These are phyloP conservation scores for Claviceps africana DNA, from an alignment of 2,329 filamentous ascomycete species.

Conservation along the genomic window DNA sequence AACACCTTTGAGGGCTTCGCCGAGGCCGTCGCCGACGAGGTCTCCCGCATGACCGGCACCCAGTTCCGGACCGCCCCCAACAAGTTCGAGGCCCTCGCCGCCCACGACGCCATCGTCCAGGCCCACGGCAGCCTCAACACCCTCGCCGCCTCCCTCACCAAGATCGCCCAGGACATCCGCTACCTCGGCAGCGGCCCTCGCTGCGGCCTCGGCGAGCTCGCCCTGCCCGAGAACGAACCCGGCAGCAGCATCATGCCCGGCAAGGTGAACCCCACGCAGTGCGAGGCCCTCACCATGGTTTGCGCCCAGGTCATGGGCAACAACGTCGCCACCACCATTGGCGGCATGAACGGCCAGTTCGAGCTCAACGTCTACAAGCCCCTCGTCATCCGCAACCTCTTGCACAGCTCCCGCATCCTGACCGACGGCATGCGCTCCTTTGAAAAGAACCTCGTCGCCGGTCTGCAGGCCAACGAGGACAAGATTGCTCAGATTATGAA, in stretches of 20 bases:
- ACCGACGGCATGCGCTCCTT: constrained; percentile 91
- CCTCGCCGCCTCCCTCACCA: constrained; percentile 79
- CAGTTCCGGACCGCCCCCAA: constrained; percentile 94
- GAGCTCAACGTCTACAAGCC: constrained; percentile 99
- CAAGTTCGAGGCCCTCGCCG: constrained; percentile 95
- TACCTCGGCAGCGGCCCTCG: constrained; percentile 93
- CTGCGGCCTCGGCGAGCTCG: constrained; percentile 86
- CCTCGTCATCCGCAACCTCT: constrained; percentile 82
- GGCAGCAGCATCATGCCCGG: constrained; percentile 98
- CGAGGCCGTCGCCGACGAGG: constrained; percentile 80
- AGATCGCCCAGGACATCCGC: constrained; percentile 95
- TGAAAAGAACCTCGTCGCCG: constrained; percentile 80
- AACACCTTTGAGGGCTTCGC: constrained; percentile 97
- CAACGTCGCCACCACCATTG: constrained; percentile 82
- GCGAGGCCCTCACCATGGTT: constrained; percentile 94
- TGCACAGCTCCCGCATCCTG: constrained; percentile 81
- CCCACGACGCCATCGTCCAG: constrained; percentile 91
- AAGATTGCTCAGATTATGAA: constrained; percentile 82
- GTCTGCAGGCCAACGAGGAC: constrained; percentile 84
- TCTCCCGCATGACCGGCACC: constrained; percentile 82
- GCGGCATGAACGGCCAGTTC: constrained; percentile 95
- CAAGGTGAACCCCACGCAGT: constrained; percentile 98
- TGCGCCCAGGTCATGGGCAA: constrained; percentile 98
- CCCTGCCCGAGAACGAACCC: constrained; percentile 93
- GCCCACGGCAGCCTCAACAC: constrained; percentile 90